Conservation (phyloP, 2,329 filamentous ascomycete species). For the Endothia cerciana region DNA sequence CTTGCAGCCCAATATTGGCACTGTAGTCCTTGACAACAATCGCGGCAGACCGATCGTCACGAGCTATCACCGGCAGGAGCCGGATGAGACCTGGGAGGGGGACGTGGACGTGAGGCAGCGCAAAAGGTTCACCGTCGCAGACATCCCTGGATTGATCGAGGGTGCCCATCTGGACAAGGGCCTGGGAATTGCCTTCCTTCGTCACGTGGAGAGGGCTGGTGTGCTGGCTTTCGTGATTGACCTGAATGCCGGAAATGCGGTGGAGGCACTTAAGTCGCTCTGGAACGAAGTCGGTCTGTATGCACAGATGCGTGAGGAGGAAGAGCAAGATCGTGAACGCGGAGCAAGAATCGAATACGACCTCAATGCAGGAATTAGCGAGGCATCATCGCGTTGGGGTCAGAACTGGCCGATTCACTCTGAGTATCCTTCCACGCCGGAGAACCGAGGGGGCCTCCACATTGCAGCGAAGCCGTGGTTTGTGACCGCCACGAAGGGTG, state of each 20-base stretch:
- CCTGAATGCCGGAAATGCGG: constrained; percentile 76
- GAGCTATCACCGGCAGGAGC: constrained; percentile 38
- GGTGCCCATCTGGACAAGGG: constrained; percentile 91
- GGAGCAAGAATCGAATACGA: constrained; percentile 61
- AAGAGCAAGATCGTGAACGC: constrained; percentile 67
- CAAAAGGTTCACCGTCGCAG: constrained; percentile 88
- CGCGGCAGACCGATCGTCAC: constrained; percentile 68
- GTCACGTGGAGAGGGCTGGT: constrained; percentile 91
- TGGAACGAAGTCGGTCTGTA: constrained; percentile 93
- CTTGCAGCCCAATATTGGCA: constrained; percentile 91
- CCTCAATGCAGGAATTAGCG: constrained; percentile 50
- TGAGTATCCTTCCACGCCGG: constrained; percentile 35
- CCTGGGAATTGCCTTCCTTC: constrained; percentile 86
- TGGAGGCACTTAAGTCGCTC: constrained; percentile 75
- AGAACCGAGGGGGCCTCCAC: constrained; percentile 53
- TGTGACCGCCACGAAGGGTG: constrained; percentile 91
- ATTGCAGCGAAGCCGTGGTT: constrained; percentile 98
- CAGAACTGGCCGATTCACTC: constrained; percentile 38
- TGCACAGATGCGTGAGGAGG: constrained; percentile 75
- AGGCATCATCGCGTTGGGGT: constrained; percentile 28
- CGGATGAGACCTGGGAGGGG: constrained; percentile 45
- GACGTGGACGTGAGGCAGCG: constrained; percentile 57
- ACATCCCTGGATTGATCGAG: constrained; percentile 92
- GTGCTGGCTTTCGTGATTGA: constrained; percentile 95
- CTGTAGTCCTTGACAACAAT: constrained; percentile 88